Conservation (phyloP, 2,329 filamentous ascomycete genomes). For the Harringtonia aguacate region DNA sequence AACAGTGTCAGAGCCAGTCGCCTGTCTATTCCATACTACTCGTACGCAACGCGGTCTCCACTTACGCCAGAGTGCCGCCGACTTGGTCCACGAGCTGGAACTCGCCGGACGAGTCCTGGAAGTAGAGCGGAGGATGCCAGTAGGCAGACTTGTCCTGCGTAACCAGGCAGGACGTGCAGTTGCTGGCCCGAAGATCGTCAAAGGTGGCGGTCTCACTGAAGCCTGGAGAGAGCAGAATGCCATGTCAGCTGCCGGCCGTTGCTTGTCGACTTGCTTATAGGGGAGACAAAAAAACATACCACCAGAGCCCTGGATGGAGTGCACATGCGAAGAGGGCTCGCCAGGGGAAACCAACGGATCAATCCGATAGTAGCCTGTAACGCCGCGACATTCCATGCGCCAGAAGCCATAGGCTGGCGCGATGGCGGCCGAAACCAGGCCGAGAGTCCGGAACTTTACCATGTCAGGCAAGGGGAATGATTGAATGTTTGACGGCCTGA, state of each 20-base stretch:
- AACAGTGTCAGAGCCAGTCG: no score
- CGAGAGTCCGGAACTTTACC: background rate
- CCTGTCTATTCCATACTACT: no score
- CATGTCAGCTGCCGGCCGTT: background rate
- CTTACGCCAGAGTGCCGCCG: slow-evolving; percentile 78
- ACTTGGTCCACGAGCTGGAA: slow-evolving; percentile 61
- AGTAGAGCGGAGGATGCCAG: slow-evolving; percentile 75
- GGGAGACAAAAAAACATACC: slow-evolving; percentile 44
- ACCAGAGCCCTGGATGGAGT: slow-evolving; percentile 64
- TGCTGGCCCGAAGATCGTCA: slow-evolving; percentile 44
- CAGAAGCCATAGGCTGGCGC: slow-evolving; percentile 55
- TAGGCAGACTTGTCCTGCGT: slow-evolving; percentile 79
- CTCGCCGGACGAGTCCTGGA: slow-evolving; percentile 50
- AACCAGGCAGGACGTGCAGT: slow-evolving; percentile 75
- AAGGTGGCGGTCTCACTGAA: slow-evolving; percentile 50
- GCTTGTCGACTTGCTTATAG: background rate
- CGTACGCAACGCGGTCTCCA: no score
- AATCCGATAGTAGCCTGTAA: slow-evolving; percentile 58
- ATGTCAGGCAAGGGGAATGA: background rate
- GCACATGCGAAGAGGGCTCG: slow-evolving; percentile 51
- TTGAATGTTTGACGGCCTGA: background rate
- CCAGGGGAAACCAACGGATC: slow-evolving; percentile 66
- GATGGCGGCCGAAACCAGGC: slow-evolving; percentile 7
- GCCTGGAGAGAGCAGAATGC: slow-evolving; percentile 31
- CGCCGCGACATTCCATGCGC: slow-evolving; percentile 76